Percentiles rank a stretch among this genome's conserved stretches.
Conservation (phyloP, 495 filamentous ascomycete genomes). For the Hypoxylon lenormandii region DNA sequence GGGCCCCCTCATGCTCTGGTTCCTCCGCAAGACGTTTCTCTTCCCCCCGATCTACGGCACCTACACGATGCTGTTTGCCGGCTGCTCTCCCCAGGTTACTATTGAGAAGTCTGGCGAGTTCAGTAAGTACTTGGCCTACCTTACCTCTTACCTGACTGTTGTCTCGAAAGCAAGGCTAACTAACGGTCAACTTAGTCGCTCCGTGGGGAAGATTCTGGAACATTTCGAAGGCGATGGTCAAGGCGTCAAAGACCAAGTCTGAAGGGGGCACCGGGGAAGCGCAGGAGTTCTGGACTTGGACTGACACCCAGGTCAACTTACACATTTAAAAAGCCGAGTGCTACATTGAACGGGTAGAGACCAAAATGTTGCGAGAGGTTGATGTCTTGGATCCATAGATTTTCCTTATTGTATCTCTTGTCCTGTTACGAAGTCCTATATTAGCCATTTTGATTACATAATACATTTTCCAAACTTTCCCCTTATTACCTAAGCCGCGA, state of each 20-base stretch:
- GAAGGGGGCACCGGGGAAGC: slow-evolving; percentile 55
- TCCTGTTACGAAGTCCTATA: too few species aligned
- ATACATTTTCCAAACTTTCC: too few species aligned
- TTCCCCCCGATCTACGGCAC: slow-evolving; percentile 53
- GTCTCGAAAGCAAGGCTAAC: slow-evolving; percentile 32
- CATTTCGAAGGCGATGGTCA: slow-evolving; percentile 44
- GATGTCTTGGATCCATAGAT: too few species aligned
- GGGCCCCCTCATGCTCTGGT: slow-evolving; percentile 3
- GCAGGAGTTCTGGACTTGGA: slow-evolving; percentile 58
- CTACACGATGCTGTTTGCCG: slow-evolving; percentile 60
- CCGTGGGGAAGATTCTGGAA: slow-evolving; percentile 53
- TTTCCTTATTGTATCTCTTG: background rate
- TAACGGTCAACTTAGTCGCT: slow-evolving; percentile 44
- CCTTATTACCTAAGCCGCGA: too few species aligned
- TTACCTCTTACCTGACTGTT: background rate
- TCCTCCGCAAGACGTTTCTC: slow-evolving; percentile 24
- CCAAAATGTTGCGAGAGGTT: too few species aligned
- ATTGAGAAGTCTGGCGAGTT: slow-evolving; percentile 37
- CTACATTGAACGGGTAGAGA: too few species aligned
- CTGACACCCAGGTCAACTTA: slow-evolving; percentile 51
- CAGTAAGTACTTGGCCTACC: slow-evolving; percentile 33
- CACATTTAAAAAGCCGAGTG: slow-evolving; percentile 12
- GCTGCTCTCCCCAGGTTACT: slow-evolving; percentile 55
- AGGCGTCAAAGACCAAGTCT: slow-evolving; percentile 42
- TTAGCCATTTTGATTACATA: too few species aligned